Base-by-base conservation (phyloP, 2,329 filamentous ascomycete genomes). In the Pseudogymnoascus sp. region DNA sequence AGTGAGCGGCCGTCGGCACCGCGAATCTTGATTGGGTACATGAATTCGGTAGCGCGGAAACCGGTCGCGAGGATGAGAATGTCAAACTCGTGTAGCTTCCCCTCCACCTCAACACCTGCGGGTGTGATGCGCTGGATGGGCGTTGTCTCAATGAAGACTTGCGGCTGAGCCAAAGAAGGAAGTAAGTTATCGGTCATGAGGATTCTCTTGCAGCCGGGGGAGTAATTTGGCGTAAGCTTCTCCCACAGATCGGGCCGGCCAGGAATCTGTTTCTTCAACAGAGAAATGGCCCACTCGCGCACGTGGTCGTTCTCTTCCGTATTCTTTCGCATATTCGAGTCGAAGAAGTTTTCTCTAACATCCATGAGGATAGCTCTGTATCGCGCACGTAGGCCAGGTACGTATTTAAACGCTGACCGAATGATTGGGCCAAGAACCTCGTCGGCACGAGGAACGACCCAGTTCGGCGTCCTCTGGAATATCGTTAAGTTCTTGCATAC, bases 391-490 rank as follows among this genome's bases (percentile, higher is more conserved):
- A 82, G 66, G 0, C 78, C 78, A 1, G 83, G 83, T 0, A 84
- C 42, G 66, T 82, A 84, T 50, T 66, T 67, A 16, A 65, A 69
- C 5, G 67, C 50, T 4, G 64, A 61, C 60, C 65, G 64, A 12
- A 63, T 64, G n/a, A 59, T 28, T 16, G 66, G 63, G 1, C 79
- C 75, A 2, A 85, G 77, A 0, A 76, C 72, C 1, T 71, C 73
- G 63, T 86, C 83, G 2, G 73, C 65, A 14, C 84, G 80, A 3
- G 83, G 82, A 2, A 83, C 76, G 5, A 86, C 71, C 82, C 83
- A 86, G 67, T 85, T 85, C 0, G 84, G 81, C 0, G 82, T 82
- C 14, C 84, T 75, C 69, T 86, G 83, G 70, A 82, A 85, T 12
- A 86, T 73, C 0, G 79, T 81, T 14, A 86, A 71, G 11, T 78